phyloP scores from a whole-genome alignment of 2,329 filamentous ascomycete species.

The Zelopaecilomyces penicillatus region DNA sequence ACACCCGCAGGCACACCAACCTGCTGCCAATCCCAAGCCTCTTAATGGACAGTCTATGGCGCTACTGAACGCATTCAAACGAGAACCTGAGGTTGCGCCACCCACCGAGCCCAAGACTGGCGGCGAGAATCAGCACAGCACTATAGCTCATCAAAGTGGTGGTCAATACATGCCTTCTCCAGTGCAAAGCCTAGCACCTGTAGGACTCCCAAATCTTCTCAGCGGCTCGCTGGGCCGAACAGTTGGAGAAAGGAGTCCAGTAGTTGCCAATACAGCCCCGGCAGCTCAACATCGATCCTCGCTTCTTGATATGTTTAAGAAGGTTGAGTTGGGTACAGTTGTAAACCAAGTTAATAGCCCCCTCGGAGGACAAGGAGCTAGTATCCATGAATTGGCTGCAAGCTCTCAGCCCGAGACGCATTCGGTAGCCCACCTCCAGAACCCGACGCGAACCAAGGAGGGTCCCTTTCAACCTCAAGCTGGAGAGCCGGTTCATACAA shows the following conservation, averaged over 20 bases:
- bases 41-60: constrained; percentile 35
- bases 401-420: too few relatives aligned
- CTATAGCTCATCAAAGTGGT: background rate
- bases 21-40: constrained; percentile 13
- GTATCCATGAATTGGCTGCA: too few relatives aligned
- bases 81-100: constrained; percentile 11
- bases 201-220: background rate
- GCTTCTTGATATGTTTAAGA: constrained; percentile 48
- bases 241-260: constrained; percentile 13
- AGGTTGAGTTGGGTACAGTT: constrained; percentile 16
- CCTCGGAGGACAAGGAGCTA: background rate
- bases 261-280: constrained; percentile 13
- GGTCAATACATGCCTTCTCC: background rate
- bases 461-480: too few relatives aligned
- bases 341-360: background rate
- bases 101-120: background rate
- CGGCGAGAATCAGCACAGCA: background rate
- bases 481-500: too few relatives aligned
- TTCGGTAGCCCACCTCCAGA: constrained; percentile 1
- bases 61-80: constrained; percentile 38
- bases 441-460: background rate
- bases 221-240: background rate
- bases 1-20: constrained; percentile 9
- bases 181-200: constrained; percentile 1
- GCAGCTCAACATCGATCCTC: constrained; percentile 35